Evolutionary conservation across 352 stramenopile genomes (phyloP), one percentile per base, ranked within the genome.

Genomic region (Phytophthora pinifolia): DNA sequence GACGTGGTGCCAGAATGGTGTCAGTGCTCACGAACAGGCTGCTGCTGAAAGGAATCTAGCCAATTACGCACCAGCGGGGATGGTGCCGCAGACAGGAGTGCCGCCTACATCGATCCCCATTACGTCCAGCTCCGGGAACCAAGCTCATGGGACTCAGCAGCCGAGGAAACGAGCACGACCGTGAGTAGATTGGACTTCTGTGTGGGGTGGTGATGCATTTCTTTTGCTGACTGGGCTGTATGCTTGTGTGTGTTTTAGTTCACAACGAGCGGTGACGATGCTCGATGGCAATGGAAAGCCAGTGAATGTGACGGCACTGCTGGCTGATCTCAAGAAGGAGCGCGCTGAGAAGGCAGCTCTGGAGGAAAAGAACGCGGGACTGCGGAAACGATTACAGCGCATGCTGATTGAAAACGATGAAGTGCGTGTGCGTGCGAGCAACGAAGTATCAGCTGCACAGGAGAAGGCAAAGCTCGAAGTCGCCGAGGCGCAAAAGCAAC

Each of bases 361-460:
- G 1, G 77, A 87, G 37, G 74, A 86, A 29, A 90, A 88, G 57
- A 93, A 90, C 48, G 56, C 68, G 9, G 61, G 53, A 13, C 48
- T 93, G 27, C 73, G 83, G 12, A 93, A 90, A 52, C 60, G 70
- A 6, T 53, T 92, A 36, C 83, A 93, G 59, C 67, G 80, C 8
- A 89, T 91, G 79, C 56, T 93, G 6, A 93, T 92, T 51, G 69
- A 91, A 55, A 83, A 73, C 29, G 81, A 88, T 30, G 71, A 89
- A 64, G 73, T 85, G 33, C 72, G 76, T n/a, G 74, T 88, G 7
- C 69, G 73, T 4, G 71, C 83, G 1, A 72, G 54, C 12, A 70
- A 65, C 6, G 65, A 86, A n/a, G 62, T 87, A 14, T 41, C 59
- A 9, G 54, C 65, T 3, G 77, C 72, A 22, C 75, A 88, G 51